Percentiles rank a stretch among this genome's conserved stretches.
Evolutionary conservation across 2,329 filamentous ascomycete species (phyloP).

Genomic region (Mariannaea elegans): DNA sequence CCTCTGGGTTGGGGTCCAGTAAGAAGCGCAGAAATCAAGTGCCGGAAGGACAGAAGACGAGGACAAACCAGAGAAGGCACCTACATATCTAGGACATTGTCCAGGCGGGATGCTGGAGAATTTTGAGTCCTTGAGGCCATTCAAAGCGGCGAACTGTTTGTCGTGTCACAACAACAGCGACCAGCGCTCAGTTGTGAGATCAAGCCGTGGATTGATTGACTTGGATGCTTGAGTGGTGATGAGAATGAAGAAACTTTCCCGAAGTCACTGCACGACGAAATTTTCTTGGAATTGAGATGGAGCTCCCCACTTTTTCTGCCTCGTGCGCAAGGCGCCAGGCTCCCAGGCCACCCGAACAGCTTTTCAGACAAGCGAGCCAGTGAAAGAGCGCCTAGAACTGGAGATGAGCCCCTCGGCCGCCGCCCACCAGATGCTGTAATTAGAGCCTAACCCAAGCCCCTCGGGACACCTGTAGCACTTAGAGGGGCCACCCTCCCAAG

Average conservation of each 20-base stretch:
- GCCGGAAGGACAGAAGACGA: background rate
- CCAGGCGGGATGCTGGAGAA: slow-evolving; percentile 36
- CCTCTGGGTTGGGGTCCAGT: too few relatives aligned
- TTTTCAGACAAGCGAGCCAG: background rate
- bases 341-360: background rate
- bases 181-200: slow-evolving; percentile 29
- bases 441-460: too few relatives aligned
- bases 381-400: background rate
- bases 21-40: background rate
- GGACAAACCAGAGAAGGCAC: slow-evolving; percentile 21
- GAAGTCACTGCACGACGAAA: slow-evolving; percentile 24
- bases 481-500: background rate
- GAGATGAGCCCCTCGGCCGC: background rate
- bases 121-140: slow-evolving; percentile 38
- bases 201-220: slow-evolving; percentile 25
- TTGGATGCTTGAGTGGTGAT: slow-evolving; percentile 24
- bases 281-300: slow-evolving; percentile 37
- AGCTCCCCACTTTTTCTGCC: slow-evolving; percentile 43
- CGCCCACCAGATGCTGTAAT: too few relatives aligned
- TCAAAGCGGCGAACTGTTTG: slow-evolving; percentile 33
- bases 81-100: slow-evolving; percentile 46
- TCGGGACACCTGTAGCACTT: too few relatives aligned
- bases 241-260: slow-evolving; percentile 26
- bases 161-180: slow-evolving; percentile 30
- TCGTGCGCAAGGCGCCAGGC: slow-evolving; percentile 42